A percentile compares a stretch with the other conserved stretches of the same genome.
These are phyloP conservation scores for Pseudocercospora fuligena DNA, from an alignment of 2,329 filamentous ascomycete species.

Conservation along the genomic window DNA sequence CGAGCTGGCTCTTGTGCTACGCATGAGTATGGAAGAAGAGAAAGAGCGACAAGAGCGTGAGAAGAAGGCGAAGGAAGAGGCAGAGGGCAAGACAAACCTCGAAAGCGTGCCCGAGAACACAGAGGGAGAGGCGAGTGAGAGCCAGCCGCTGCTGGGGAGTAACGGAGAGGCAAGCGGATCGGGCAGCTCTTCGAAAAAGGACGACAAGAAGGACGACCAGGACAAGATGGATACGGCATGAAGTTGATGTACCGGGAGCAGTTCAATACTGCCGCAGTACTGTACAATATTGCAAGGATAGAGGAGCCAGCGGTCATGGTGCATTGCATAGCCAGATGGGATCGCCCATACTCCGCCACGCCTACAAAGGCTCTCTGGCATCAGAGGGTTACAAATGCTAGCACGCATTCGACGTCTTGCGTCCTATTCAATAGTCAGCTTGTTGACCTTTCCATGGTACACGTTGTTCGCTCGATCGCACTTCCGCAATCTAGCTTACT, in stretches of 20 bases:
- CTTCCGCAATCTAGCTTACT: not conserved
- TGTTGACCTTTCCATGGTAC: not conserved
- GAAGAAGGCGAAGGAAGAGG: slow-evolving; percentile 70
- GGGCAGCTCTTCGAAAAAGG: slow-evolving; percentile 32
- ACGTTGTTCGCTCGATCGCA: not conserved
- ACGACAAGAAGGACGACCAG: slow-evolving; percentile 34
- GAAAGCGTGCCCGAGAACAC: slow-evolving; percentile 74
- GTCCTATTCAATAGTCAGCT: not conserved
- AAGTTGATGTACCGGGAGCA: slow-evolving; percentile 7
- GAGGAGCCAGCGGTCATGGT: not conserved
- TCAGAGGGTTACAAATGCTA: not conserved
- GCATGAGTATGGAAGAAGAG: slow-evolving; percentile 98
- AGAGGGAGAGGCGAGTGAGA: slow-evolving; percentile 63
- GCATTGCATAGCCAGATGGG: not conserved
- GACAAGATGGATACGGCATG: slow-evolving; percentile 42
- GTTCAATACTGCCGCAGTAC: not conserved
- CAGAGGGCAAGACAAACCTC: slow-evolving; percentile 74
- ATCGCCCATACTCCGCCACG: not conserved
- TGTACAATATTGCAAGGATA: slow-evolving; percentile 2
- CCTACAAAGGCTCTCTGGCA: not conserved
- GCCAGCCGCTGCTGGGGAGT: slow-evolving; percentile 54
- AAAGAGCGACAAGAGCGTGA: slow-evolving; percentile 90
- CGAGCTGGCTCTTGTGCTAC: slow-evolving; percentile 88
- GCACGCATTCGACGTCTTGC: not conserved
- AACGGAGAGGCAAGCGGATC: slow-evolving; percentile 33